Base-by-base conservation (phyloP, 2,329 filamentous ascomycete species). In the Hypoxylon rubiginosum region DNA sequence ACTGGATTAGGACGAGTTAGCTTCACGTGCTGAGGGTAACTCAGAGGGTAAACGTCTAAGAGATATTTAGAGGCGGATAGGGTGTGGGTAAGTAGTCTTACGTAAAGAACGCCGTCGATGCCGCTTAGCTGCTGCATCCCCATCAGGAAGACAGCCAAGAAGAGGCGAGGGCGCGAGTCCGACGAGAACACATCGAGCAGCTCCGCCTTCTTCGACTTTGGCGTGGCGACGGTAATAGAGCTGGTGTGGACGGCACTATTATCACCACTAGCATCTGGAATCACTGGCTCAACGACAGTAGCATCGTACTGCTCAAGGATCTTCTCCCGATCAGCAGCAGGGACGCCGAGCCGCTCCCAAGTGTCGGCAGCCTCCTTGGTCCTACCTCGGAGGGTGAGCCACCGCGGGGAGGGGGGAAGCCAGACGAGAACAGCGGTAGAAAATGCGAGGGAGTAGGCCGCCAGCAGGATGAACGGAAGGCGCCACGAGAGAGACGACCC, bases 71-170 rank as follows among this genome's bases (percentile, higher is more conserved):
- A n/a, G n/a, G n/a, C n/a, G 62, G 89, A 86, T 0, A 82, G 73
- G n/a, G n/a, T n/a, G 75, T 0, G 79, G 70, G 0, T 17, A 17
- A 77, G 69, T 74, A 7, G 74, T 76, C 43, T 80, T 60, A 69
- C 61, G 66, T 87, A 89, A 1, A 90, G 78, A 0, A 90, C 83
- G 0, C 86, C 88, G 39, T 90, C 88, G 41, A 90, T 89, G 0
- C 88, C 87, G 17, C 80, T 84, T 10, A 90, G 79, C 51, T 90
- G 88, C 62, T 88, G 84, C 78, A 88, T 84, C 0, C 79, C 83
- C 79, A 90, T 82, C 21, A 90, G 75, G 62, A 89, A 89, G 6
- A 86, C 82, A 0, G 83, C 87, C 17, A 89, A 82, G 0, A 80
- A 73, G 0, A 85, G 86, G 2, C 84, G 80, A 1, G 79, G 77